Evolutionary conservation across 1,139 yeast species (phyloP).

Genomic region (Yamadazyma epiphylla): DNA sequence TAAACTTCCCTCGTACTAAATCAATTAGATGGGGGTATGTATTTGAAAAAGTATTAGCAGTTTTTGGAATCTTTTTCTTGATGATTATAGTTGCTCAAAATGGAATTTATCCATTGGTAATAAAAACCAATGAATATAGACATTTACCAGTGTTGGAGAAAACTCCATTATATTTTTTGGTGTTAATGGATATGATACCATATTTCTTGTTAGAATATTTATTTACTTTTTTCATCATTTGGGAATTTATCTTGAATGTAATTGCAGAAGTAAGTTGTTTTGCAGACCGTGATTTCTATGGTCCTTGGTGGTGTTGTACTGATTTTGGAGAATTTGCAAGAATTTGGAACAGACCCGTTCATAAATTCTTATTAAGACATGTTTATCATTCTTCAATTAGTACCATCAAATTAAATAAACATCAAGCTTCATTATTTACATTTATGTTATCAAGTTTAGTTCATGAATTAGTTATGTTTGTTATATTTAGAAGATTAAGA

Average conservation of each 20-base stretch:
- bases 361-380: conserved; percentile 81
- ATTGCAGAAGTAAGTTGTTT: conserved; percentile 83
- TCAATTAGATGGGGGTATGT: conserved; percentile 69
- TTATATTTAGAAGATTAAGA: conserved; percentile 72
- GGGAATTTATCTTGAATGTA: conserved; percentile 90
- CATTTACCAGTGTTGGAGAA: conserved; percentile 45
- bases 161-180: conserved; percentile 49
- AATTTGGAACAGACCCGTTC: conserved; percentile 96
- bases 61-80: conserved; percentile 79
- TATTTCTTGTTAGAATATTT: conserved; percentile 73
- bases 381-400: conserved; percentile 91
- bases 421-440: conserved; percentile 72
- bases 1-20: conserved; percentile 74
- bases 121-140: conserved; percentile 52
- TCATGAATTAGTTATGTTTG: conserved; percentile 92
- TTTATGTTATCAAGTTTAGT: conserved; percentile 77
- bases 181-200: conserved; percentile 74
- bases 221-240: conserved; percentile 79
- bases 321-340: conserved; percentile 94
- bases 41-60: conserved; percentile 66
- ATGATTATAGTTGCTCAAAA: conserved; percentile 84
- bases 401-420: conserved; percentile 62
- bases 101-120: conserved; percentile 71
- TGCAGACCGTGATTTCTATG: conserved; percentile 90
- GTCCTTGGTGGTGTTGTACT: conserved; percentile 96